Evolutionary conservation across 768 basidiomycete genomes (phyloP).

Genomic region (Pisolithus sp.): DNA sequence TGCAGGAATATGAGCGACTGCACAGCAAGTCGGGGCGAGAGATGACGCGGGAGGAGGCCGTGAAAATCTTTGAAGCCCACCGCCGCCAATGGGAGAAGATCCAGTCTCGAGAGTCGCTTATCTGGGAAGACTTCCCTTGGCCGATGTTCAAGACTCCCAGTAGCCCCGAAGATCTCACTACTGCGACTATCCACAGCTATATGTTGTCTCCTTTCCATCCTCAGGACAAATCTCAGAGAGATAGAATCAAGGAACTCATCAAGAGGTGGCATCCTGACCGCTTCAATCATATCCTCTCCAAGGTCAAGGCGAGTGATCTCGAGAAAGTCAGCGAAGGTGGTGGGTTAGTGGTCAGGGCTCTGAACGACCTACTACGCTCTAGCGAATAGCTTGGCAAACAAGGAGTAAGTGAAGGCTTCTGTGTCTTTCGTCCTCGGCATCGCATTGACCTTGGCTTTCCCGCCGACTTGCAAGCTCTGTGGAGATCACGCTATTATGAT

Average conservation of each 20-base stretch:
- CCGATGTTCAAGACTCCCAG: constrained; percentile 55
- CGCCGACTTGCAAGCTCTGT: constrained; percentile 10
- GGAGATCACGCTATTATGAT: constrained; percentile 19
- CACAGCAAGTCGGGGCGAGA: constrained; percentile 37
- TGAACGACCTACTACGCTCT: constrained; percentile 64
- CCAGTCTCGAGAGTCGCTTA: constrained; percentile 33
- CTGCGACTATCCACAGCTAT: constrained; percentile 51
- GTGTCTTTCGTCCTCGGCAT: not conserved
- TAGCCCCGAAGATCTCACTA: constrained; percentile 56
- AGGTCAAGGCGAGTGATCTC: constrained; percentile 57
- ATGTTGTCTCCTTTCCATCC: constrained; percentile 53
- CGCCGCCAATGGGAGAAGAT: constrained; percentile 56
- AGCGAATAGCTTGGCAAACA: constrained; percentile 33
- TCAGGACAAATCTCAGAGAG: constrained; percentile 49
- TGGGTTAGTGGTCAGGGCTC: constrained; percentile 59
- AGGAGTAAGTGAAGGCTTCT: constrained; percentile 19
- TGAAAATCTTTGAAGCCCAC: constrained; percentile 52
- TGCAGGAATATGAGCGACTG: constrained; percentile 38
- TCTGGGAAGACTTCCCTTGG: constrained; percentile 72
- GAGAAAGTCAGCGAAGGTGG: constrained; percentile 69
- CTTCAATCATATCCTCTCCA: constrained; percentile 63
- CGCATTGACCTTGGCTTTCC: constrained; percentile 7
- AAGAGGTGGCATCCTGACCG: constrained; percentile 79
- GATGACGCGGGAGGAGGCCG: constrained; percentile 51
- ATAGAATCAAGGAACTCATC: constrained; percentile 70